phyloP scores from a whole-genome alignment of 2,329 filamentous ascomycete genomes.

The Apiospora arundinis region DNA sequence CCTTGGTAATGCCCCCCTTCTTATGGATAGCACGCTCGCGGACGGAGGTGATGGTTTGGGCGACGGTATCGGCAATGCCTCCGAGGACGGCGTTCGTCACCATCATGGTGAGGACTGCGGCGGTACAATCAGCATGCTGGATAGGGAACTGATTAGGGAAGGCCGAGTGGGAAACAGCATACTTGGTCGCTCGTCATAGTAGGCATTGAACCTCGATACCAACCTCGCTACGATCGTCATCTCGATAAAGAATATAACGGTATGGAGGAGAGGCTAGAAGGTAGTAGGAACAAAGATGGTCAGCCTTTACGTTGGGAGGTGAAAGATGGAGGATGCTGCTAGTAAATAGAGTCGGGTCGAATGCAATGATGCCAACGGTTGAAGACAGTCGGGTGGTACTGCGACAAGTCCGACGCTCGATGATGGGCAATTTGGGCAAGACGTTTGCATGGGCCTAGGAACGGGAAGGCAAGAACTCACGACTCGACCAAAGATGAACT shows the following conservation, averaged over 20 bases:
- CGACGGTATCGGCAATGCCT: slow-evolving; percentile 95
- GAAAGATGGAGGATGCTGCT: background rate
- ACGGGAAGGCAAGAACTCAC: slow-evolving; percentile 67
- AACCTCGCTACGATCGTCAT: slow-evolving; percentile 85
- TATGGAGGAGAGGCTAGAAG: slow-evolving; percentile 82
- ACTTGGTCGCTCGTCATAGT: slow-evolving; percentile 91
- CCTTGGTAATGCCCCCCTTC: slow-evolving; percentile 61
- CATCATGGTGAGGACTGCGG: slow-evolving; percentile 92
- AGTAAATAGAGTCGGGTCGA: background rate
- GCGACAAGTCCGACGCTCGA: background rate
- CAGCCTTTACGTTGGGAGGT: background rate
- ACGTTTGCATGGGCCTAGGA: slow-evolving; percentile 50
- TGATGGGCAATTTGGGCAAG: background rate
- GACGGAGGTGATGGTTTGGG: slow-evolving; percentile 88
- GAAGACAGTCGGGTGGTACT: background rate
- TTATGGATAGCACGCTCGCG: slow-evolving; percentile 71
- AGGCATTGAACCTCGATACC: slow-evolving; percentile 86
- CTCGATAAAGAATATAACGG: slow-evolving; percentile 84
- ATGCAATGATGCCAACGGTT: slow-evolving; percentile 11
- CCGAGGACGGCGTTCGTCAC: slow-evolving; percentile 96
- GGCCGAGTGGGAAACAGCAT: slow-evolving; percentile 39
- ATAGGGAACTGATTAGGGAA: background rate
- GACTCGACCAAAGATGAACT: slow-evolving; percentile 75
- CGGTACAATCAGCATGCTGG: background rate
- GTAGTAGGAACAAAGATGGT: slow-evolving; percentile 30